Evolutionary conservation across 176 grass and related monocot genomes (phyloP).

Genomic region (Oryza longistaminata): DNA sequence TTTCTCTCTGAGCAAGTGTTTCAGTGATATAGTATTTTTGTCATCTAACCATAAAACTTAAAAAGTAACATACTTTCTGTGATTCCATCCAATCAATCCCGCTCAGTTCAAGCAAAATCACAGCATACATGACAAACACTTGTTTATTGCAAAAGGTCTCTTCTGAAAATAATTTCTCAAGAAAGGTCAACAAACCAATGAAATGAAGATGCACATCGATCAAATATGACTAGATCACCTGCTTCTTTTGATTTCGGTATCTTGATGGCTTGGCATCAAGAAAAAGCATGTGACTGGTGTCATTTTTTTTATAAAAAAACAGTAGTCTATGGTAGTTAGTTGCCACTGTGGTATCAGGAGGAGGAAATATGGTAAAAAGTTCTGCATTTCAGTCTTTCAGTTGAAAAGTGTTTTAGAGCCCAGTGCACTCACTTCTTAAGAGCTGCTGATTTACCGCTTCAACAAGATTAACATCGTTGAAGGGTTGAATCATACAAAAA

Average conservation of each 20-base stretch:
- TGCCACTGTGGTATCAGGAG: neutral
- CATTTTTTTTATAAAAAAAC: neutral
- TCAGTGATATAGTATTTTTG: slow-evolving; percentile 5
- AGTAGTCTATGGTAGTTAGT: neutral
- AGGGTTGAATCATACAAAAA: slow-evolving; percentile 1
- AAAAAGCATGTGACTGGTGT: neutral
- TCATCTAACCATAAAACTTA: neutral
- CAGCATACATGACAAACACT: neutral
- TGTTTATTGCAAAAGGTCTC: neutral
- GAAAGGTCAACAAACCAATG: neutral
- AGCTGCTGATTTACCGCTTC: neutral
- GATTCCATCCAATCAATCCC: neutral
- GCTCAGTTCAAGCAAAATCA: slow-evolving; percentile 12
- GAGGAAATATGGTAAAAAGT: neutral
- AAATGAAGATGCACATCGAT: neutral
- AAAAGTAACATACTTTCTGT: neutral
- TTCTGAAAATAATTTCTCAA: neutral
- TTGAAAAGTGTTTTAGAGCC: neutral
- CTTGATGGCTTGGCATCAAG: neutral
- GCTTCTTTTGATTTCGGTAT: neutral
- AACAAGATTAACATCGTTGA: neutral
- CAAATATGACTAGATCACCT: neutral
- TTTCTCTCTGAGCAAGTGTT: neutral
- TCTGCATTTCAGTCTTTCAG: neutral
- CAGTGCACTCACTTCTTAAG: neutral